Evolutionary conservation across 2,329 filamentous ascomycete species (phyloP), one percentile per base, ranked within the genome.

Genomic region (Hyphodiscus sp.): DNA sequence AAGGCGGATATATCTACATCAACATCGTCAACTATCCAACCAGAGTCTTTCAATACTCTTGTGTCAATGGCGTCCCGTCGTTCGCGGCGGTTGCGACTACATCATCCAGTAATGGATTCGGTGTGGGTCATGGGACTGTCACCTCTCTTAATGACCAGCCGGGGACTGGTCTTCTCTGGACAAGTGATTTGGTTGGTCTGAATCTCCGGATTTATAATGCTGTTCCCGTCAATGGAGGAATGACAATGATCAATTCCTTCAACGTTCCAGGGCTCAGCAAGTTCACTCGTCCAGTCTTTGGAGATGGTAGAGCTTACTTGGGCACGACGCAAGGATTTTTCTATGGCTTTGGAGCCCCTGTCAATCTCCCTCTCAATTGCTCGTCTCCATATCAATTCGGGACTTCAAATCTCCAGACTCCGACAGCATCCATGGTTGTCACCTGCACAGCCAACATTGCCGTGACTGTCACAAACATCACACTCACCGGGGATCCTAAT

Each of bases 1-100:
- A 73, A 57, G 73, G 73, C 19, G 73, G 73, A 11, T 75, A 70
- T 47, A 69, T 75, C 54, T 75, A 74, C 45, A 62, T 69, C 48
- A 69, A 64, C 23, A 69, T 70, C 18, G 67, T 69, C 26, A 62
- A 64, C 1, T 66, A 65, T 48, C 61, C 67, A 43, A 64, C 68
- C 7, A 3, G 23, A 8, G 23, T 26, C 23, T 26, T 26, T 8
- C 23, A 26, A 26, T 26, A 4, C 23, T 26, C 23, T 26, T 26
- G 23, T 8, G 63, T 65, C 10, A 57, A 53, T 20, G 70, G 69
- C 2, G 57, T 65, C n/a, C 69, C 70, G 10, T 54, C 63, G 7
- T 70, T 72, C 54, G 61, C 66, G 5, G 56, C 62, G 26, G 65
- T 67, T 15, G 69, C 65, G 8, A 59, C 68, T 48, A 65, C 63